Evolutionary conservation across 345 rosid species (phyloP).

Genomic region (Turritis glabra): DNA sequence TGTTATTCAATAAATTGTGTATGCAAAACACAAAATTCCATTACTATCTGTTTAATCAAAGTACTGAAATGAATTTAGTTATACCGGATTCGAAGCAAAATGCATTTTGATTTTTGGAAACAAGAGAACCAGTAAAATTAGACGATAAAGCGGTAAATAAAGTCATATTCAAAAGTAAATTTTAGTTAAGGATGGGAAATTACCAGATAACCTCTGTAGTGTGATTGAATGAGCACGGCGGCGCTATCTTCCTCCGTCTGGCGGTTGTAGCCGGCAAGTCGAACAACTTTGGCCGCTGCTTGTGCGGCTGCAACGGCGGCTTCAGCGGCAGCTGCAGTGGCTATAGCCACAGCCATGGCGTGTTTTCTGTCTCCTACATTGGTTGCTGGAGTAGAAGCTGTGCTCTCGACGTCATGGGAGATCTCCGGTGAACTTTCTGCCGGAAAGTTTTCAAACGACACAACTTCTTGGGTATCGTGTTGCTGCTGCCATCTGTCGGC

Average conservation of each 20-base stretch:
- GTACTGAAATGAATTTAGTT: background rate
- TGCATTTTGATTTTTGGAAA: background rate
- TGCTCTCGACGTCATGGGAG: constrained; percentile 62
- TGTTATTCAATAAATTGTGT: background rate
- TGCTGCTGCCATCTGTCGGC: constrained; percentile 51
- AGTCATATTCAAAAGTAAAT: background rate
- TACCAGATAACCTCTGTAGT: constrained; percentile 92
- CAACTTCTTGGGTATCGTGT: constrained; percentile 70
- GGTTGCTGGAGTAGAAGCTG: constrained; percentile 48
- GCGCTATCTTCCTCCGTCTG: constrained; percentile 80
- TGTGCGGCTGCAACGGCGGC: constrained; percentile 96
- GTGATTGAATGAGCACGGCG: constrained; percentile 78
- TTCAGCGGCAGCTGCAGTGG: constrained; percentile 93
- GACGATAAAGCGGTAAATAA: background rate
- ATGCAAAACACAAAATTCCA: background rate
- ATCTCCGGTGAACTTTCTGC: constrained; percentile 82
- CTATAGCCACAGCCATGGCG: constrained; percentile 85
- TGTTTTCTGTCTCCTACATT: constrained; percentile 62
- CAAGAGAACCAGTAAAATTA: background rate
- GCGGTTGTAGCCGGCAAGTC: constrained; percentile 83
- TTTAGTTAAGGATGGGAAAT: background rate
- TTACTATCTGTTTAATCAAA: background rate
- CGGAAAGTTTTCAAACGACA: constrained; percentile 81
- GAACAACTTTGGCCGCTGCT: constrained; percentile 91
- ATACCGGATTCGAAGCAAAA: background rate